Percentiles rank a stretch among this genome's conserved stretches.
These are phyloP conservation scores for Arachis stenosperma DNA, from an alignment of 306 rosid genomes.

Conservation along the genomic window DNA sequence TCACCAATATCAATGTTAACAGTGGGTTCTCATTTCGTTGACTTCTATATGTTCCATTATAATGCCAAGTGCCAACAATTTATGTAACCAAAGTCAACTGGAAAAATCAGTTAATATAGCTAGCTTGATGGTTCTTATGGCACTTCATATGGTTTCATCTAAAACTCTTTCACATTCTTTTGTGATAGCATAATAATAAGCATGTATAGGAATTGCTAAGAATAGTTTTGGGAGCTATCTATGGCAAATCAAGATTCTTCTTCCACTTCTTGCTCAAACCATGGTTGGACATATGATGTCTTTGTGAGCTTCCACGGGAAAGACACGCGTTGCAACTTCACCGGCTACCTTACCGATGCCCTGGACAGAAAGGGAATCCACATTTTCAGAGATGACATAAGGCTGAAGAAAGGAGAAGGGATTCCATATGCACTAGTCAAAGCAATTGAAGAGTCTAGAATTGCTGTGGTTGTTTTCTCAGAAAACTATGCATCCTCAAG, in stretches of 20 bases:
- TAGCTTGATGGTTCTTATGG: background rate
- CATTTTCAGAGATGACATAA: conserved; percentile 31
- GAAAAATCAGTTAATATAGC: background rate
- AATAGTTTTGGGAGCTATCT: background rate
- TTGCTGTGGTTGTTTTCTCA: conserved; percentile 36
- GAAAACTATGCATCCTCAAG: conserved; percentile 35
- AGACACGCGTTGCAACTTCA: no score
- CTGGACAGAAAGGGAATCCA: conserved; percentile 37
- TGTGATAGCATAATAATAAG: background rate
- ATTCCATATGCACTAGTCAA: conserved; percentile 8
- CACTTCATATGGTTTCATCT: conserved; percentile 7
- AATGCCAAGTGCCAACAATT: background rate
- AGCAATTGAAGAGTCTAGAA: conserved; percentile 39
- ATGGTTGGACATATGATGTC: conserved; percentile 39
- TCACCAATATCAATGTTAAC: conserved; percentile 1
- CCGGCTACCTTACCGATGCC: conserved; percentile 12
- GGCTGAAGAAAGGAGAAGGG: conserved; percentile 32
- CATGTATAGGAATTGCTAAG: background rate
- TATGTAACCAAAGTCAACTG: background rate
- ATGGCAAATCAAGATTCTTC: conserved; percentile 4
- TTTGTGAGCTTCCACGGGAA: conserved; percentile 39
- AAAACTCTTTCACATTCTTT: background rate
- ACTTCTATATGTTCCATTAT: conserved; percentile 1
- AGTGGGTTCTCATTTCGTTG: background rate
- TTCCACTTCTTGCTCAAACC: conserved; percentile 25